A percentile compares a stretch with the other conserved stretches of the same genome.
Conservation (phyloP, 345 rosid genomes). For the Eucalyptus regnans region DNA sequence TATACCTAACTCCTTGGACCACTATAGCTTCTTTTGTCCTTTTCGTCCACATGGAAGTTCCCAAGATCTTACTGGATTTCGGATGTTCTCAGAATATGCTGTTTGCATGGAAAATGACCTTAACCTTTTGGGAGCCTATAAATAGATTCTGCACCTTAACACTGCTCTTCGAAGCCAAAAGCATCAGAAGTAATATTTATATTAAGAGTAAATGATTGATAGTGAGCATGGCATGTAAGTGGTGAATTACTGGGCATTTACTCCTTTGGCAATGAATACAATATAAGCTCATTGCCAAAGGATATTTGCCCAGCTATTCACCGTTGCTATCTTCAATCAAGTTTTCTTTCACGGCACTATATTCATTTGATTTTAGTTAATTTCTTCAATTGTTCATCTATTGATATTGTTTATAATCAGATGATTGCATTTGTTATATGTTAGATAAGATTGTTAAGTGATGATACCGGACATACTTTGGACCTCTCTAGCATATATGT, state of each 20-base stretch:
- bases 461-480: neutral
- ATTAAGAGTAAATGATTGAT: neutral
- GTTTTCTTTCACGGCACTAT: neutral
- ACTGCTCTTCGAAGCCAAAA: neutral
- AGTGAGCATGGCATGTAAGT: neutral
- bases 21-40: neutral
- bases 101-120: neutral
- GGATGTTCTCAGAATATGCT: neutral
- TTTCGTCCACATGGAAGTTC: neutral
- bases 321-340: neutral
- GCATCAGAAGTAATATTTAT: neutral
- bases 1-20: neutral
- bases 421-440: neutral
- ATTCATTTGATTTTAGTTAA: neutral
- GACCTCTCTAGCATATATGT: neutral
- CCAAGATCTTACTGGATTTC: neutral
- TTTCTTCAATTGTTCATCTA: neutral
- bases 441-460: neutral
- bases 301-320: slow-evolving; percentile 38
- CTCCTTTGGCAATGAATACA: slow-evolving; percentile 11
- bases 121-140: neutral
- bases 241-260: slow-evolving; percentile 18
- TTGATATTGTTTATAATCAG: neutral
- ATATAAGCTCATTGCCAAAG: slow-evolving; percentile 26
- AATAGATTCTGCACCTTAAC: neutral